Percentiles rank a stretch among this genome's conserved stretches.
phyloP scores from a whole-genome alignment of 495 filamentous ascomycete species.

The Astrothelium subdiscretum region DNA sequence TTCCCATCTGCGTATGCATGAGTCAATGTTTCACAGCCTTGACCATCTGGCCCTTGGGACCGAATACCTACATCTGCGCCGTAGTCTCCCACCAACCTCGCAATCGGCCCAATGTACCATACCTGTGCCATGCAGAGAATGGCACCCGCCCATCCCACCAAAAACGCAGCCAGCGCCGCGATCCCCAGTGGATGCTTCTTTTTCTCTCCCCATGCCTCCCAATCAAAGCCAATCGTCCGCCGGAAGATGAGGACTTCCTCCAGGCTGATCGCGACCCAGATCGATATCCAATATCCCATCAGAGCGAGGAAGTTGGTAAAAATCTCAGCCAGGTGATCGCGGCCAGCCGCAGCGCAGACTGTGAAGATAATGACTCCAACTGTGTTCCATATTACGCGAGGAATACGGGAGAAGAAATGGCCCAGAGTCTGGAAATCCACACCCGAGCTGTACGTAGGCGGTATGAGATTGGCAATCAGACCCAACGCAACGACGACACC shows the following conservation, averaged over 20 bases:
- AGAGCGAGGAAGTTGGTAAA: conserved; percentile 48
- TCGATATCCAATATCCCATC: conserved; percentile 50
- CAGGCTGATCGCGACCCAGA: conserved; percentile 40
- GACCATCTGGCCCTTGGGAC: background rate
- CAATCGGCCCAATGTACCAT: conserved; percentile 32
- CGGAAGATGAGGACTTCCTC: conserved; percentile 46
- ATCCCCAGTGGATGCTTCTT: conserved; percentile 26
- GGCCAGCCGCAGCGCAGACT: conserved; percentile 42
- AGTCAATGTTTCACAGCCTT: conserved; percentile 5
- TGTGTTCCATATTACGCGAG: conserved; percentile 40
- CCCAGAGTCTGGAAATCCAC: conserved; percentile 52
- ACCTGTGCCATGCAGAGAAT: conserved; percentile 33
- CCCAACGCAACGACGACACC: conserved; percentile 59
- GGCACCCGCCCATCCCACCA: conserved; percentile 30
- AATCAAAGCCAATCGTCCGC: conserved; percentile 30
- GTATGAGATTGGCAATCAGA: conserved; percentile 58
- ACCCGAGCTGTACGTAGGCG: conserved; percentile 57
- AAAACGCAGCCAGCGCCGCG: conserved; percentile 29
- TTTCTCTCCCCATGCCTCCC: conserved; percentile 26
- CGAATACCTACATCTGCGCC: conserved; percentile 43
- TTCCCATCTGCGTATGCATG: conserved; percentile 26
- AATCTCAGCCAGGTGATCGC: conserved; percentile 41
- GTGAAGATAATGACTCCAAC: conserved; percentile 42
- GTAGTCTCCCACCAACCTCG: conserved; percentile 36
- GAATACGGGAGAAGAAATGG: conserved; percentile 32